Percentiles rank a stretch among this genome's conserved stretches.
phyloP scores from a whole-genome alignment of 148 eudicot species.

The Dysphania ambrosioides region DNA sequence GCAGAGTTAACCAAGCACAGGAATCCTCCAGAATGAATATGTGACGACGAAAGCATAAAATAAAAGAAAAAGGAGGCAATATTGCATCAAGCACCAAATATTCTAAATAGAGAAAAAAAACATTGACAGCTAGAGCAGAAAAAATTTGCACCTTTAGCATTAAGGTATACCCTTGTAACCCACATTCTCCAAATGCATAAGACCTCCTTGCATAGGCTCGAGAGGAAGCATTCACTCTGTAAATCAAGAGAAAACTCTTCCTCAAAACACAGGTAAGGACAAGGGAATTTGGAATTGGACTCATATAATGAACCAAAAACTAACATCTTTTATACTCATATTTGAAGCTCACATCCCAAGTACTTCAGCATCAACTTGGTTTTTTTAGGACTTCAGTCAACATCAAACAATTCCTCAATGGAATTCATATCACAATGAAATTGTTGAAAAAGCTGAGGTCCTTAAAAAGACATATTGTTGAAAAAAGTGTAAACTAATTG shows the following conservation, averaged over 20 bases:
- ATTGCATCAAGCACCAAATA: background rate
- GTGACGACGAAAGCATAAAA: background rate
- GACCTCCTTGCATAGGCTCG: constrained; percentile 80
- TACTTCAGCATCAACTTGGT: constrained; percentile 94
- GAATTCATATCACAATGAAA: background rate
- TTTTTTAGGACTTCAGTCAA: constrained; percentile 49
- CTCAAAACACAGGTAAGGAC: constrained; percentile 9
- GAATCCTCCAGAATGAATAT: background rate
- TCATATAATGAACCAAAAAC: constrained; percentile 21
- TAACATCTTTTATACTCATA: constrained; percentile 54
- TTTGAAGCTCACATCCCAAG: constrained; percentile 94
- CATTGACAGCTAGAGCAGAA: constrained; percentile 6
- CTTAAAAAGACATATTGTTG: background rate
- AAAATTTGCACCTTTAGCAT: constrained; percentile 55
- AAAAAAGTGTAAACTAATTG: background rate
- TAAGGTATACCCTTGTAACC: constrained; percentile 76
- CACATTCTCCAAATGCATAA: constrained; percentile 71
- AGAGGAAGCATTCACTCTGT: constrained; percentile 64
- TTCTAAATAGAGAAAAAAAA: background rate
- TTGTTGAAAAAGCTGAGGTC: background rate
- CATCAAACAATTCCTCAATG: background rate
- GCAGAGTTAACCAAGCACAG: background rate
- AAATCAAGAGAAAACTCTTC: constrained; percentile 15
- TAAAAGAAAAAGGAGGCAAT: background rate
- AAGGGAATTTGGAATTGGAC: constrained; percentile 3